These are phyloP conservation scores for Zygnema cylindricum DNA, from an alignment of 139 green algal species.

Conservation along the genomic window DNA sequence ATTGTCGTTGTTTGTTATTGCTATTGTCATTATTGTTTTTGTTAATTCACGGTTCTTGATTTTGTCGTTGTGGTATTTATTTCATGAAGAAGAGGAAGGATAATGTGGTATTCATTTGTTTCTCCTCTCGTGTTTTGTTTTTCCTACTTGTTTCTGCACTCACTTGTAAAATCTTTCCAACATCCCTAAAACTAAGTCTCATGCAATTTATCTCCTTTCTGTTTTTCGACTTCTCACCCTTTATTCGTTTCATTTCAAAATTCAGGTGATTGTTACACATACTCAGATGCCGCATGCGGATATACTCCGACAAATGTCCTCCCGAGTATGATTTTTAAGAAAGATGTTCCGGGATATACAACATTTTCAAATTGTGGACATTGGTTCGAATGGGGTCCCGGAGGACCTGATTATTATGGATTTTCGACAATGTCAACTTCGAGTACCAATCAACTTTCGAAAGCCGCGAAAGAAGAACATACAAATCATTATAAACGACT, in stretches of 20 bases:
- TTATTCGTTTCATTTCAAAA: neutral
- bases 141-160: too few relatives aligned
- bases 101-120: too few relatives aligned
- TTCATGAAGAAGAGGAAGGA: too few relatives aligned
- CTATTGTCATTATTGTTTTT: too few relatives aligned
- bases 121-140: too few relatives aligned
- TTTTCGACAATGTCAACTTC: too few relatives aligned
- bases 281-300: neutral
- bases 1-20: too few relatives aligned
- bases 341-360: neutral
- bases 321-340: neutral
- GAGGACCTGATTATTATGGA: neutral
- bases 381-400: neutral
- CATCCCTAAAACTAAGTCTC: too few relatives aligned
- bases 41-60: too few relatives aligned
- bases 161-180: too few relatives aligned
- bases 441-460: neutral
- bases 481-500: neutral
- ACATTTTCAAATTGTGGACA: neutral
- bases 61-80: too few relatives aligned
- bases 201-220: too few relatives aligned
- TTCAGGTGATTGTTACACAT: neutral
- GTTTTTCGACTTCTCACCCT: neutral
- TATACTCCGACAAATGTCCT: neutral
- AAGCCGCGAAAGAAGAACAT: neutral